Evolutionary conservation across 2,329 filamentous ascomycete genomes (phyloP), one percentile per base, ranked within the genome.

Genomic region (Biscogniauxia sp.): DNA sequence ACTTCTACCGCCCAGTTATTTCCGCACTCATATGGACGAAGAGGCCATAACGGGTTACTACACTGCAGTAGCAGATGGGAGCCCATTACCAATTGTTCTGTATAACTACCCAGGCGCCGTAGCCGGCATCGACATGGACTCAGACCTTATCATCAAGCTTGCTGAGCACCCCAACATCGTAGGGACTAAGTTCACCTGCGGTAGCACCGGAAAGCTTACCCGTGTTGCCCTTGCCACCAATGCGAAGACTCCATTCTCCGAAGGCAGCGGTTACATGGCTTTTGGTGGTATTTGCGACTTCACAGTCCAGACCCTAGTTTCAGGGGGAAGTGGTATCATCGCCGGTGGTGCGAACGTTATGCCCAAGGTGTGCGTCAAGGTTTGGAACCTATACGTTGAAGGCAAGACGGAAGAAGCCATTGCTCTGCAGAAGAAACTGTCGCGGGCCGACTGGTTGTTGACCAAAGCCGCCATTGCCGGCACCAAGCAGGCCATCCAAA

Each of bases 101-200:
- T 96, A 96, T 84, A 96, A 96, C 81, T 96, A 95, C 79, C 92
- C 92, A 0, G 92, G 91, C 56, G 92, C 91, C 55, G 92, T 95
- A 5, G 84, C 91, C 5, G 92, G 92, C 55, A 90, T 96, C 71
- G 92, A 96, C 75, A 89, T 96, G 85, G 91, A 95, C 81, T 93
- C 90, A 61, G 92, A 96, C 74, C 83, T 94, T 61, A 84, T 96
- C 70, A 92, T 95, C 78, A 84, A 84, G 73, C 85, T 96, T 45
- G 90, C 89, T 52, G 79, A 87, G 73, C 92, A 96, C 77, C 86
- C 88, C 66, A 96, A 96, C 77, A 92, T 96, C 70, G 80, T 93
- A 64, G 92, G 92, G 64, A 93, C 91, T 58, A 96, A 96, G 76
- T 96, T 96, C 81, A 96, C 92, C 50, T 96, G 92, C 74, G 92